Percentiles rank a stretch among this genome's conserved stretches.
These are phyloP conservation scores for Gracilaria gracilis DNA, from an alignment of 23 red algal species.

Conservation along the genomic window DNA sequence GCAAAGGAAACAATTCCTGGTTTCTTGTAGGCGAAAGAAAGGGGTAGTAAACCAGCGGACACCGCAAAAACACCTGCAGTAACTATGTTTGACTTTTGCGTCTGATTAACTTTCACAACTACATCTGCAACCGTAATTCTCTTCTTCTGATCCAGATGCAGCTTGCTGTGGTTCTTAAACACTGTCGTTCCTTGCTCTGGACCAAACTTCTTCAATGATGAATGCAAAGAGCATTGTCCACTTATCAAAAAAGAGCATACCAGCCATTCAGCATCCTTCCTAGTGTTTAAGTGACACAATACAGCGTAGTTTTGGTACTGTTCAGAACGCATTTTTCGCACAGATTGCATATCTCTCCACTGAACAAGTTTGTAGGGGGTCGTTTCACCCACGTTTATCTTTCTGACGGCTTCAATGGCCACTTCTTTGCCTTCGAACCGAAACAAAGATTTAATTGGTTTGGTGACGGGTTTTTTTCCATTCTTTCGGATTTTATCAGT, in stretches of 20 bases:
- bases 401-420: neutral
- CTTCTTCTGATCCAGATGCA: neutral
- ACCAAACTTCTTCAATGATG: neutral
- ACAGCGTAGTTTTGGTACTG: neutral
- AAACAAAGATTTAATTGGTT: neutral
- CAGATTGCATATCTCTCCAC: neutral
- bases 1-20: neutral
- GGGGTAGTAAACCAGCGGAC: neutral
- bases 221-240: neutral
- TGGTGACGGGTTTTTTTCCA: neutral
- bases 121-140: too few relatives aligned
- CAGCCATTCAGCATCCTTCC: neutral
- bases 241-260: neutral
- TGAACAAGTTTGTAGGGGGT: neutral
- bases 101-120: neutral
- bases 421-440: neutral
- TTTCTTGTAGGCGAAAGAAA: constrained; percentile 20
- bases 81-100: neutral
- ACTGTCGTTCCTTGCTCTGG: neutral
- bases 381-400: neutral
- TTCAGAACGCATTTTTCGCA: neutral
- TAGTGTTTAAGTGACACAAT: neutral
- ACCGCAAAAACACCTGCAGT: constrained; percentile 5
- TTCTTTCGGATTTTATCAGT: neutral
- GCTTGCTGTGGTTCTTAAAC: neutral